Evolutionary conservation across 495 filamentous ascomycete species (phyloP).

Genomic region (Paragyromitra xinjiangensis): DNA sequence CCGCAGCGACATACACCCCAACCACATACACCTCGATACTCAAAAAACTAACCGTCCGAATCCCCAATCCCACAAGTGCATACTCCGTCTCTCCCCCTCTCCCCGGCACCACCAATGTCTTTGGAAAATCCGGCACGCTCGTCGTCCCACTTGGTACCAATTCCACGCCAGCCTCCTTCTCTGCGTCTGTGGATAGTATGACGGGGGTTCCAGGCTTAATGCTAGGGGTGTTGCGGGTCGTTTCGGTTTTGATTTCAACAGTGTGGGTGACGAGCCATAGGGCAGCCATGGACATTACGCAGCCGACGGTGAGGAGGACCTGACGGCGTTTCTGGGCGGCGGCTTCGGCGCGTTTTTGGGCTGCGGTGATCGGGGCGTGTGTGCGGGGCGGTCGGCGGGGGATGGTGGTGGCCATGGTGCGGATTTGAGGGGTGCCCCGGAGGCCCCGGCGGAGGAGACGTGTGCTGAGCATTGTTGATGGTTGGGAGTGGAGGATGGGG

Average conservation of each 20-base stretch:
- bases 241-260: constrained; percentile 60
- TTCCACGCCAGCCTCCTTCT: constrained; percentile 67
- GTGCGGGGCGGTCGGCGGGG: constrained; percentile 58
- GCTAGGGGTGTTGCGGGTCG: constrained; percentile 37
- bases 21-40: constrained; percentile 94
- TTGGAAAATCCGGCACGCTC: constrained; percentile 82
- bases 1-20: constrained; percentile 83
- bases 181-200: constrained; percentile 61
- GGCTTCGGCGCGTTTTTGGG: constrained; percentile 59
- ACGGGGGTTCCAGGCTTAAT: constrained; percentile 37
- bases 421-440: constrained; percentile 53
- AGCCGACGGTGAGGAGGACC: constrained; percentile 63
- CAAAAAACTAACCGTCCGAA: constrained; percentile 88
- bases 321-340: constrained; percentile 60
- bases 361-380: constrained; percentile 76
- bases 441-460: constrained; percentile 17
- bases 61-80: constrained; percentile 83
- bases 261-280: constrained; percentile 62
- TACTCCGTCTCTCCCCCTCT: constrained; percentile 69
- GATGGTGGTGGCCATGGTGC: constrained; percentile 61
- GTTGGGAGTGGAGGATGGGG: background rate
- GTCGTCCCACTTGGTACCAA: constrained; percentile 74
- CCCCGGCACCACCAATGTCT: constrained; percentile 67
- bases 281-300: constrained; percentile 62
- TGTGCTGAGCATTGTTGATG: constrained; percentile 19